Conservation (phyloP, 2,329 filamentous ascomycete genomes). For the Clarireedia sp. region DNA sequence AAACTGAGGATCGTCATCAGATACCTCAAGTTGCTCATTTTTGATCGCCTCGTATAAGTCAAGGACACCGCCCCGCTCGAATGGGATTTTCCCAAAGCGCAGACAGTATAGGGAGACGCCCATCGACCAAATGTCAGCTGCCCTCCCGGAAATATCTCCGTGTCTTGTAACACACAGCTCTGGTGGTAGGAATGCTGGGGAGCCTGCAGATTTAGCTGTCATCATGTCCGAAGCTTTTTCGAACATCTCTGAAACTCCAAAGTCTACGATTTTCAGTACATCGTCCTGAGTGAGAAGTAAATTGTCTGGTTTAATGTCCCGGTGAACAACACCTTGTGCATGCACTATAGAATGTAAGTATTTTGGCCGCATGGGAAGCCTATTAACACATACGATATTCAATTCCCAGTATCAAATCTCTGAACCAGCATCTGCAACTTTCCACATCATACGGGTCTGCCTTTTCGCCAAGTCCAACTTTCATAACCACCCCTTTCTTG, state of each 20-base stretch:
- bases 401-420: constrained; percentile 87
- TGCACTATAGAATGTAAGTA: constrained; percentile 54
- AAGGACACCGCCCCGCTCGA: constrained; percentile 68
- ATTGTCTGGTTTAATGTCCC: constrained; percentile 98
- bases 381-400: constrained; percentile 65
- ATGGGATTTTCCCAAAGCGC: constrained; percentile 80
- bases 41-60: constrained; percentile 89
- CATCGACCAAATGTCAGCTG: constrained; percentile 98
- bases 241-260: constrained; percentile 99
- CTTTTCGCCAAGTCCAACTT: constrained; percentile 76
- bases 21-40: constrained; percentile 53
- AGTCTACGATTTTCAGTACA: constrained; percentile 94
- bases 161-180: constrained; percentile 85
- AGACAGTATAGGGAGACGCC: constrained; percentile 91
- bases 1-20: constrained; percentile 59
- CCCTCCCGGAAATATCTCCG: constrained; percentile 77
- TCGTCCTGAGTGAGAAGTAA: constrained; percentile 83
- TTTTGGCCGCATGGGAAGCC: not conserved
- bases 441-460: constrained; percentile 79
- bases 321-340: constrained; percentile 86
- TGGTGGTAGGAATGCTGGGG: constrained; percentile 87
- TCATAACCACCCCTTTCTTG: constrained; percentile 96
- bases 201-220: constrained; percentile 87
- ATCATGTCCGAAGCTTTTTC: constrained; percentile 81
- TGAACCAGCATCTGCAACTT: constrained; percentile 82